These are phyloP conservation scores for Alisma plantagoaquatica DNA, from an alignment of 106 monocot genomes.

Conservation along the genomic window DNA sequence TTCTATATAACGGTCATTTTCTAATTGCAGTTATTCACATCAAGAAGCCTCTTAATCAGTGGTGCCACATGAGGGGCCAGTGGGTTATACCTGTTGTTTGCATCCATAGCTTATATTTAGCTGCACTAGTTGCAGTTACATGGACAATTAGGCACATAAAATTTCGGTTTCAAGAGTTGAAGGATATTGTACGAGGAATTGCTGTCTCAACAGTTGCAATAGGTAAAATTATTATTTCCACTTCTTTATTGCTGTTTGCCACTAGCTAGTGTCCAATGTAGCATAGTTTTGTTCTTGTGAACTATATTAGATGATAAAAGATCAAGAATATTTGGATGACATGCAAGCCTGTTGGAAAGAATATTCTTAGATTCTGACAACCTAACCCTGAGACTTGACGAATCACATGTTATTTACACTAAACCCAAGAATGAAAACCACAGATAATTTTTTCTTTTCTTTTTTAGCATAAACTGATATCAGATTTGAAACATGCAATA, in stretches of 20 bases:
- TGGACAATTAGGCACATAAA: constrained; percentile 20
- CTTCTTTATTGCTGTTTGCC: neutral
- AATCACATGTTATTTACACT: too few relatives aligned
- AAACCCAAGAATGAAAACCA: too few relatives aligned
- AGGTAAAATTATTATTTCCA: constrained; percentile 6
- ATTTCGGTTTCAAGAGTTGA: constrained; percentile 24
- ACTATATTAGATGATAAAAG: too few relatives aligned
- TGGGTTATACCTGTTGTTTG: constrained; percentile 29
- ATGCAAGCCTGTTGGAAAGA: too few relatives aligned
- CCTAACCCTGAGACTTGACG: too few relatives aligned
- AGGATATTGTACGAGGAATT: constrained; percentile 25
- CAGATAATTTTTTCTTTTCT: too few relatives aligned
- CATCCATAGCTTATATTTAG: constrained; percentile 19
- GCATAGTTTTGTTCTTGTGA: neutral
- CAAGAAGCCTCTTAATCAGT: constrained; percentile 15
- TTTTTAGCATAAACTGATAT: too few relatives aligned
- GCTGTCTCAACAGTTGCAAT: constrained; percentile 13
- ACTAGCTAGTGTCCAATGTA: neutral
- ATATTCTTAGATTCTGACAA: too few relatives aligned
- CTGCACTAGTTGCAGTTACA: constrained; percentile 13
- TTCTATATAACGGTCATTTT: too few relatives aligned
- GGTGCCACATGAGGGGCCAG: constrained; percentile 19
- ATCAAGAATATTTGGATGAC: too few relatives aligned
- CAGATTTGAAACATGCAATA: too few relatives aligned
- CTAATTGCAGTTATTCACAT: constrained; percentile 21